Evolutionary conservation across 1,284 basidiomycete species (phyloP), one percentile per base, ranked within the genome.

Genomic region (Chalciporus sp.): DNA sequence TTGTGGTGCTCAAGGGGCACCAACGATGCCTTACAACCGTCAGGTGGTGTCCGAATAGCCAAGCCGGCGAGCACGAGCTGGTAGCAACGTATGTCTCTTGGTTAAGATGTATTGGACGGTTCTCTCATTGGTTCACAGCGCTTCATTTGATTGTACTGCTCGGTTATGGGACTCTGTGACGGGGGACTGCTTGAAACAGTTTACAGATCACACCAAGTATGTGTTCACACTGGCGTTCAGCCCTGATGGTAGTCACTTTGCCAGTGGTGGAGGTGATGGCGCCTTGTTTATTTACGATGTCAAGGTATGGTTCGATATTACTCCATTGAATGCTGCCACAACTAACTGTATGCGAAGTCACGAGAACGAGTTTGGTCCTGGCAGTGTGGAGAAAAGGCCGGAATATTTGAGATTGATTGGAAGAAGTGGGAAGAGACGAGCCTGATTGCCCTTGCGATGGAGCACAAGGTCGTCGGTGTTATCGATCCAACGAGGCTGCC

Each of bases 151-250:
- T 64, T 75, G 76, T 14, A 88, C 88, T 3, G 81, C 86, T 3
- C 80, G 88, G 42, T 61, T 94, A 41, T 94, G 91, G 91, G 85
- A 94, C 67, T 82, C 84, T 10, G 78, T 80, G 35, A 86, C 85
- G 1, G 92, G 90, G 33, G 77, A 82, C 40, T 93, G 90, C 66
- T 66, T 90, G 28, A 77, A 81, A 57, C 74, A 82, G 14, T 88
- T 93, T 62, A 66, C 66, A 7, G 86, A 90, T 61, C 86, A 90
- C 68, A 82, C 72, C 60, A 76, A 77, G 27, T 78, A 86, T n/a
- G 78, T 90, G 14, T 91, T 85, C 63, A 78, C 86, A 3, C 60
- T 90, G 17, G 72, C 79, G 9, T 88, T 89, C 64, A 86, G 84
- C 63, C 86, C 87, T 0, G 79, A 85, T 49, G 85, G 85, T 1